phyloP scores from a whole-genome alignment of 805 yeast genomes.

The Grigorovia transvaalensis region DNA sequence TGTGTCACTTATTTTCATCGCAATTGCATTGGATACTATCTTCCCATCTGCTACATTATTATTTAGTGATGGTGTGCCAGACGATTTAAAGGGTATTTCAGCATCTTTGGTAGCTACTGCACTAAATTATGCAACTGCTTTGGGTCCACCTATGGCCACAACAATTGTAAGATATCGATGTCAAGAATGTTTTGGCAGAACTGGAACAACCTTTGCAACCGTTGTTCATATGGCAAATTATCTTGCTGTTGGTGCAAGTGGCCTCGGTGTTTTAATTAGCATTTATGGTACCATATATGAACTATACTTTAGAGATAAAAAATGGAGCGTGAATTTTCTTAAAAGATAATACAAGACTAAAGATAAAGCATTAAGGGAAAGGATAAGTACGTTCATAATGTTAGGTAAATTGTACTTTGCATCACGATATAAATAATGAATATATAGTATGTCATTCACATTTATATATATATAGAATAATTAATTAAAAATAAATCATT shows the following conservation, averaged over 20 bases:
- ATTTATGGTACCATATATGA: constrained; percentile 5
- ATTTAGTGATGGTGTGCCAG: constrained; percentile 43
- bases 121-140: constrained; percentile 52
- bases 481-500: neutral
- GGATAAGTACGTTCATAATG: too few relatives aligned
- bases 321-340: neutral
- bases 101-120: constrained; percentile 54
- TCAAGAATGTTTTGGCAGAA: neutral
- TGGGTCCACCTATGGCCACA: constrained; percentile 53
- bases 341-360: neutral
- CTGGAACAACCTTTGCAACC: neutral
- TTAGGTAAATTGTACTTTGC: neutral
- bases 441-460: neutral
- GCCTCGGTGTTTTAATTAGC: constrained; percentile 1
- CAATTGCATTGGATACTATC: constrained; percentile 60
- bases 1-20: constrained; percentile 39
- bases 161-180: constrained; percentile 22
- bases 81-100: constrained; percentile 54
- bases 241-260: constrained; percentile 5
- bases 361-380: neutral
- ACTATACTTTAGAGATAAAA: constrained; percentile 1
- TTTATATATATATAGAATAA: neutral
- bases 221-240: constrained; percentile 6
- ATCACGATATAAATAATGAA: neutral
- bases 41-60: constrained; percentile 59